Base-by-base conservation (phyloP, 1,284 basidiomycete genomes). In the Cutaneotrichosporon cyanovorans region DNA sequence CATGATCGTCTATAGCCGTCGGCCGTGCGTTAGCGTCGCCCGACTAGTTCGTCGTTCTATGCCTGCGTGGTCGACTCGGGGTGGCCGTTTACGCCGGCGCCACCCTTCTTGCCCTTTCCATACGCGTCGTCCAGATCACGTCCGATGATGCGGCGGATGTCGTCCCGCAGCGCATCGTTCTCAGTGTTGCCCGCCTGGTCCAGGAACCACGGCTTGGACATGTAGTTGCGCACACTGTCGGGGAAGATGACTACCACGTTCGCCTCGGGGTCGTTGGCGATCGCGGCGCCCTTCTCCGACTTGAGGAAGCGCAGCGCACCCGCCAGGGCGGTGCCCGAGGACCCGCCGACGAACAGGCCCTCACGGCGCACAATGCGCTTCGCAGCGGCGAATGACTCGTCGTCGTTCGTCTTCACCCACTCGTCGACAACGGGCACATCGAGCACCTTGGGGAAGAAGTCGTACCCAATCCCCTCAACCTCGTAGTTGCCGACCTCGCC, bases 141-240 rank as follows among this genome's bases (percentile, higher is more conserved):
- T 19, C 53, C 53, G 31, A 54, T 48, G 15, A 45, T 18, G 16
- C 28, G 55, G 34, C 43, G 45, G 45, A 56, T 51, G 46, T 39
- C 40, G 33, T 45, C 28, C 39, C 42, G 40, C n/a, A 52, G 39
- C 21, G 37, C 44, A 21, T 20, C 32, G 34, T 38, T 23, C n/a
- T n/a, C n/a, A n/a, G n/a, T n/a, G 23, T 40, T 48, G 14, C 23
- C 32, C 9, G 31, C 32, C 43, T 53, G 48, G 23, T 57, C 56
- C 15, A 71, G 52, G 60, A 71, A 70, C 69, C 69, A 71, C 11
- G 60, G 56, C 53, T 93, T 95, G 73, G 85, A 87, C 80, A 97
- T 93, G 71, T 97, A 97, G 70, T 97, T 97, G 51, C 92, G 80
- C 48, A 96, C 82, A 3, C 89, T 87, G 65, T 98, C 93, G 21